phyloP scores from a whole-genome alignment of 2,329 filamentous ascomycete genomes.

The Claviceps quebecensis region DNA sequence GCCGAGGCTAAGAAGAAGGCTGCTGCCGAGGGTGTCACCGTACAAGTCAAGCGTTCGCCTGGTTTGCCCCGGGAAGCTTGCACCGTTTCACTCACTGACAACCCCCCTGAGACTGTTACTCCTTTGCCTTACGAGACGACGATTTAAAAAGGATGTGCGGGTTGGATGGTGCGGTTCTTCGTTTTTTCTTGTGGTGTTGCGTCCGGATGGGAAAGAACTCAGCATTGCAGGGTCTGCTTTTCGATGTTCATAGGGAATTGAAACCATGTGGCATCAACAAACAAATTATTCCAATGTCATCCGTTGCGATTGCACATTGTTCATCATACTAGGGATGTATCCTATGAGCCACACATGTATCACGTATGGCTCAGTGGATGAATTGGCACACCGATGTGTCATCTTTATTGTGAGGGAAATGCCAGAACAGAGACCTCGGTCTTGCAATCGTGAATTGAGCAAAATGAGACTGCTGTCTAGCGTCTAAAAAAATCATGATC shows the following conservation, averaged over 20 bases:
- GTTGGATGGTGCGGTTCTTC: conserved; percentile 14
- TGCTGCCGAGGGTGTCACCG: conserved; percentile 73
- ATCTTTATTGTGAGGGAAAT: not conserved
- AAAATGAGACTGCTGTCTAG: not conserved
- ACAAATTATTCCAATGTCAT: not conserved
- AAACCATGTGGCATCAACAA: conserved; percentile 22
- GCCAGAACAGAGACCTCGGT: not conserved
- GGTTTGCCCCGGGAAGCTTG: conserved; percentile 64
- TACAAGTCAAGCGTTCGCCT: conserved; percentile 89
- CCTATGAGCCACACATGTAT: not conserved
- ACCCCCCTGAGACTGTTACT: conserved; percentile 79
- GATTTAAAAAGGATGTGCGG: conserved; percentile 50
- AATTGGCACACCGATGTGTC: not conserved
- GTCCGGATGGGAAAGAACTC: conserved; percentile 29
- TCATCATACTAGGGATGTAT: not conserved
- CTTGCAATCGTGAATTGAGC: not conserved
- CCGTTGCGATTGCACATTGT: not conserved
- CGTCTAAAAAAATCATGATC: not conserved
- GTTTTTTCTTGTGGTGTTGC: conserved; percentile 28
- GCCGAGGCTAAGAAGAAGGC: conserved; percentile 84
- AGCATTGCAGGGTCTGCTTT: conserved; percentile 30
- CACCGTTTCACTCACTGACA: conserved; percentile 67
- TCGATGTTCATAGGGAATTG: conserved; percentile 27
- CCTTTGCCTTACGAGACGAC: conserved; percentile 96
- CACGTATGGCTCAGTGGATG: not conserved